Base-by-base conservation (phyloP, 129 eudicot species). In the Scalesia atractyloides region DNA sequence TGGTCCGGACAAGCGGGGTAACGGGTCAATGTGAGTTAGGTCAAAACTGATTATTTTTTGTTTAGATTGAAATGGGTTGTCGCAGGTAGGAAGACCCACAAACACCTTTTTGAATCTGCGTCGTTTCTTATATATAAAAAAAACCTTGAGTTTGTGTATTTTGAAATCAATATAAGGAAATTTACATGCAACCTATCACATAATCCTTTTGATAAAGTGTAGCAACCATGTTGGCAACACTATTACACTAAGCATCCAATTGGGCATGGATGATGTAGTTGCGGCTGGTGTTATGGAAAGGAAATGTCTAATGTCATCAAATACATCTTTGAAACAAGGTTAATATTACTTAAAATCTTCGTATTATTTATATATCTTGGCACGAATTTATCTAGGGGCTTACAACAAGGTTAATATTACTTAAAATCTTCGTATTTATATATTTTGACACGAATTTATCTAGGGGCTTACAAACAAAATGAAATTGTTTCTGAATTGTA, bases 211-310 rank as follows among this genome's bases (percentile, higher is more conserved):
- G 78, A 82, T 53, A 9, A 66, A 39, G 57, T 85, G 69, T 91
- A 92, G 98, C 98, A 49, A 92, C 96, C 53, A 87, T 92, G 98
- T 84, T 92, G 30, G 30, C 2, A 24, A 24, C 30, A 1, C 30
- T 24, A 24, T 24, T 1, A 24, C 30, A 1, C 30, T 24, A 24
- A 89, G 89, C 75, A 92, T 92, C 68, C 98, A 92, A 72, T 85
- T 89, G 82, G 98, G 96, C 39, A 85, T 83, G 70, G 89, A 89
- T 57, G 96, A 89, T 68, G 61, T 92, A 48, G 96, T 92, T 46
- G 96, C 89, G 59, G 87, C 96, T 66, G 96, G 97, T 56, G 97
- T 96, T 70, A 92, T 89, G 97, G 97, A 92, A 75, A 92, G 91
- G 85, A 92, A 30, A 30, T 92, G 97, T 92, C 97, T 34, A 92